Evolutionary conservation across 352 stramenopile genomes (phyloP).

Genomic region (Vaucheria bursata): DNA sequence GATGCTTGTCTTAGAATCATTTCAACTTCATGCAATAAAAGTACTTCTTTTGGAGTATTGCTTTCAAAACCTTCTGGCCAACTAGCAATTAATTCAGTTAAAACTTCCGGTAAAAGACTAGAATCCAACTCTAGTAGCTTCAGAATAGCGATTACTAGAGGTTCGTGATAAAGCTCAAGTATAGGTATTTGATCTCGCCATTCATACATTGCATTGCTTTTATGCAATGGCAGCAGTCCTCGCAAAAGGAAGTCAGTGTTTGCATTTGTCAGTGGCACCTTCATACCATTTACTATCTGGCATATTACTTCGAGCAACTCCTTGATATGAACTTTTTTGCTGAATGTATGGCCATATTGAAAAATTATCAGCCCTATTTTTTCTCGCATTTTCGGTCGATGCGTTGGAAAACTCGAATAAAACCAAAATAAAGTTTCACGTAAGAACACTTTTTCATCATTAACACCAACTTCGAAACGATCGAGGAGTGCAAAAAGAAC

Average conservation of each 20-base stretch:
- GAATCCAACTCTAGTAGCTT: slow-evolving; percentile 23
- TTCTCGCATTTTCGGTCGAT: slow-evolving; percentile 19
- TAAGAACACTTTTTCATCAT: slow-evolving; percentile 23
- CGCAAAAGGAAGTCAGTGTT: slow-evolving; percentile 21
- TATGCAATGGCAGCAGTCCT: slow-evolving; percentile 45
- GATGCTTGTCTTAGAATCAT: slow-evolving; percentile 30
- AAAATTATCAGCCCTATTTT: slow-evolving; percentile 19
- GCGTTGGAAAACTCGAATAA: slow-evolving; percentile 31
- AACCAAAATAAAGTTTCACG: slow-evolving; percentile 32
- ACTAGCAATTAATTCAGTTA: slow-evolving; percentile 17
- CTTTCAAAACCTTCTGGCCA: slow-evolving; percentile 47
- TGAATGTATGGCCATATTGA: slow-evolving; percentile 11
- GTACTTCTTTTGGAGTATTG: slow-evolving; percentile 52
- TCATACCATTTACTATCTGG: slow-evolving; percentile 36
- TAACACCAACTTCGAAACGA: slow-evolving; percentile 60
- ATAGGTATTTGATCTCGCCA: slow-evolving; percentile 43
- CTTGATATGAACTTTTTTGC: slow-evolving; percentile 10
- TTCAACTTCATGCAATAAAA: slow-evolving; percentile 51
- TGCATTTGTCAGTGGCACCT: slow-evolving; percentile 11
- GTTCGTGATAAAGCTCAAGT: slow-evolving; percentile 43
- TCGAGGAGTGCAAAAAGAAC: too few species aligned
- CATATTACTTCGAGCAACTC: slow-evolving; percentile 37
- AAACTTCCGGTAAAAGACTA: slow-evolving; percentile 13
- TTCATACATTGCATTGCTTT: slow-evolving; percentile 39
- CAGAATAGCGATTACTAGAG: slow-evolving; percentile 33